phyloP scores from a whole-genome alignment of 108 stramenopile species.

The Cyclotella cryptica region DNA sequence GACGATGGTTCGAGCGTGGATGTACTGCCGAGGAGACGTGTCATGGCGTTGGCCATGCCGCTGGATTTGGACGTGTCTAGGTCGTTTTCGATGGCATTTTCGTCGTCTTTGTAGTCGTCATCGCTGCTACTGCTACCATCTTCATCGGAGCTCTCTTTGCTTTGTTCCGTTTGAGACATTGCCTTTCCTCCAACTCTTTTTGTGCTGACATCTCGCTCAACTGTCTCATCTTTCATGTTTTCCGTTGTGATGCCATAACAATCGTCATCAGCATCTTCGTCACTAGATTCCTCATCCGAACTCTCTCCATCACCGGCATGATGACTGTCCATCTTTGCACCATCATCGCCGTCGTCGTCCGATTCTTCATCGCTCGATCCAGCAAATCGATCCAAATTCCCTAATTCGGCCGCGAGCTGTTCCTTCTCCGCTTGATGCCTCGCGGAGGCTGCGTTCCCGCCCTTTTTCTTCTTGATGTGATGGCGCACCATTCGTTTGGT shows the following conservation, averaged over 20 bases:
- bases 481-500: conserved; percentile 38
- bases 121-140: conserved; percentile 35
- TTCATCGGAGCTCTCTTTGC: conserved; percentile 36
- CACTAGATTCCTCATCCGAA: conserved; percentile 24
- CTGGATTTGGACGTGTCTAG: conserved; percentile 28
- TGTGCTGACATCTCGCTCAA: neutral
- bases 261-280: conserved; percentile 41
- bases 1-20: conserved; percentile 14
- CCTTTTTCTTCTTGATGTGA: conserved; percentile 53
- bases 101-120: conserved; percentile 39
- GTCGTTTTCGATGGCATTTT: conserved; percentile 29
- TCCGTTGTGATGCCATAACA: conserved; percentile 8
- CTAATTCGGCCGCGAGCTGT: conserved; percentile 29
- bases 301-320: conserved; percentile 25
- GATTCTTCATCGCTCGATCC: conserved; percentile 87
- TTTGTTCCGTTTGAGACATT: conserved; percentile 12
- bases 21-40: conserved; percentile 72
- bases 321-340: conserved; percentile 24
- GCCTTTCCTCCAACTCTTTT: conserved; percentile 13
- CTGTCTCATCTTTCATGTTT: neutral
- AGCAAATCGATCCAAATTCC: conserved; percentile 82
- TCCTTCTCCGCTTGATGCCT: conserved; percentile 29
- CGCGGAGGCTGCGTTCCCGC: neutral
- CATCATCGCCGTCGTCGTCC: conserved; percentile 3
- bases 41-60: conserved; percentile 86